These are phyloP conservation scores for Aegilops tauschii DNA, from an alignment of 176 grass and related monocot genomes.

Conservation along the genomic window DNA sequence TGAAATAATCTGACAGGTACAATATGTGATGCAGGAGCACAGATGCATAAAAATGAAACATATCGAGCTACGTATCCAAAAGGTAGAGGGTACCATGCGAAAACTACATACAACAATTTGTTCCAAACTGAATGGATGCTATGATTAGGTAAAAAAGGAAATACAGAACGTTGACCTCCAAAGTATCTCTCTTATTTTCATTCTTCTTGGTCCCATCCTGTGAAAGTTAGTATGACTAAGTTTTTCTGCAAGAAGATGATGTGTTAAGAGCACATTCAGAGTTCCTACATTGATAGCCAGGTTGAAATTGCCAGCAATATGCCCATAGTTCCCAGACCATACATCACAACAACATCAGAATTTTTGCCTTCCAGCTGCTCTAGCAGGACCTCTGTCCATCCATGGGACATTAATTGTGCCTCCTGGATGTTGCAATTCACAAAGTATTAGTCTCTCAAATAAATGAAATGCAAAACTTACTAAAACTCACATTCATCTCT, in stretches of 20 bases:
- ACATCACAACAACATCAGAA: conserved; percentile 65
- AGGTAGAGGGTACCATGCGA: background rate
- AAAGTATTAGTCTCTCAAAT: conserved; percentile 43
- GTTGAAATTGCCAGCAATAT: conserved; percentile 69
- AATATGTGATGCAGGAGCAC: conserved; percentile 1
- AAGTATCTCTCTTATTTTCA: background rate
- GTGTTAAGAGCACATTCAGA: conserved; percentile 2
- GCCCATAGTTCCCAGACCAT: conserved; percentile 78
- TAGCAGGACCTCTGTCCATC: conserved; percentile 57
- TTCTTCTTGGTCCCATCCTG: background rate
- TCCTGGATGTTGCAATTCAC: conserved; percentile 52
- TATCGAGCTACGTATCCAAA: background rate
- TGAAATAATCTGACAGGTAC: background rate
- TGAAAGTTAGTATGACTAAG: background rate
- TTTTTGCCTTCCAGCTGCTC: conserved; percentile 54
- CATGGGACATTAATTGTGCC: conserved; percentile 40
- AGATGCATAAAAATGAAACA: conserved; percentile 14
- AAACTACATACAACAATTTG: conserved; percentile 33
- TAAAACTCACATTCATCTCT: conserved; percentile 42
- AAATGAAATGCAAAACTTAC: conserved; percentile 10
- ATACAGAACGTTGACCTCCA: conserved; percentile 16
- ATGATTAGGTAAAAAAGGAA: background rate
- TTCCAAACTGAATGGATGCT: background rate
- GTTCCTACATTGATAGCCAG: conserved; percentile 71
- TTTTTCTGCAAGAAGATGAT: conserved; percentile 16